A percentile compares a stretch with the other conserved stretches of the same genome.
phyloP scores from a whole-genome alignment of 345 rosid genomes.

The Dipteronia dyeriana region DNA sequence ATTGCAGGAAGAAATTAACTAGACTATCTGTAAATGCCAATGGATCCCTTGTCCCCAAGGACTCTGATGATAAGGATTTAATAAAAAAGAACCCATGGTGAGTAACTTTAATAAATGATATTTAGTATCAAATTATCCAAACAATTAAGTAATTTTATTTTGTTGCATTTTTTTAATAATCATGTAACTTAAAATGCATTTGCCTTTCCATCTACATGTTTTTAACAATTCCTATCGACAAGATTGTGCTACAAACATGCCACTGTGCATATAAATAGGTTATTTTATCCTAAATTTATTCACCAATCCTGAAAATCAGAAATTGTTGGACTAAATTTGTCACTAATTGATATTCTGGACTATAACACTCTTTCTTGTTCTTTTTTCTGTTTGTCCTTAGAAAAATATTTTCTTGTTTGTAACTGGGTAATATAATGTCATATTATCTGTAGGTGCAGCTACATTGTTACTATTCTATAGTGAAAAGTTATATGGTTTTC shows the following conservation, averaged over 20 bases:
- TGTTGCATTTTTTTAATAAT: not conserved
- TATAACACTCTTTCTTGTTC: not conserved
- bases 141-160: not conserved
- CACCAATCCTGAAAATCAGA: not conserved
- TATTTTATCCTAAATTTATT: not conserved
- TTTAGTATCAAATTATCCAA: not conserved
- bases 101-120: constrained; percentile 22
- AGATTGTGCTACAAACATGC: constrained; percentile 12
- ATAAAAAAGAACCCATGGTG: constrained; percentile 70
- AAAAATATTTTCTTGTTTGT: not conserved
- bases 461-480: not conserved
- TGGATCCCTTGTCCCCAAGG: constrained; percentile 66
- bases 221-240: not conserved
- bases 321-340: constrained; percentile 3
- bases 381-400: not conserved
- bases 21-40: constrained; percentile 72
- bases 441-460: not conserved
- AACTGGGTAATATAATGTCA: not conserved
- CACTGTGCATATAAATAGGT: not conserved
- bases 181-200: not conserved
- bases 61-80: constrained; percentile 54
- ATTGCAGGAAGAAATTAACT: constrained; percentile 74
- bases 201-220: not conserved
- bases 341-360: not conserved
- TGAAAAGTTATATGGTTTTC: not conserved